Evolutionary conservation across 331 rosid species (phyloP), one percentile per base, ranked within the genome.

Genomic region (Ulmus americana): DNA sequence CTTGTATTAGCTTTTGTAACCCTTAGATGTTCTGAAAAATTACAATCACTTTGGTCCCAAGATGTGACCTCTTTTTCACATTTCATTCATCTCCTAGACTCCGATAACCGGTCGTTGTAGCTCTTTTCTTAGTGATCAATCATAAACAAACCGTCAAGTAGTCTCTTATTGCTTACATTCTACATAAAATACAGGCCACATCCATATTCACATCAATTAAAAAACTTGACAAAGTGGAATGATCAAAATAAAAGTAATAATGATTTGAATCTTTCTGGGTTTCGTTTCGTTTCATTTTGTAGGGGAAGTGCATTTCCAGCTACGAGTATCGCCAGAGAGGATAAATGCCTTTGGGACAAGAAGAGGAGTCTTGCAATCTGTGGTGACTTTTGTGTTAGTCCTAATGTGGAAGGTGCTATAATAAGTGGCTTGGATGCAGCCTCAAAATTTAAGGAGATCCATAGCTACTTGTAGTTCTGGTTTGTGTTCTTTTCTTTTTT

Each of bases 301-400:
- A 85, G 98, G 96, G 98, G 94, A 53, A 80, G 96, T 71, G 95
- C 95, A 46, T 89, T 92, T 82, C 98, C 98, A 38, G 91, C 68
- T 55, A 75, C 82, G 44, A 85, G 89, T 77, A 64, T 92, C 65
- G 94, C 95, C 15, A 66, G 58, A 65, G 89, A 79, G 65, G 86
- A 86, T 56, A 92, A 84, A 74, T 92, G 96, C 68, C 78, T 89
- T 46, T 92, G 95, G 94, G 88, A 92, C 74, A 79, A 64, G 74
- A 77, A 70, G 77, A 86, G 85, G 91, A 83, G 75, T 66, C 68
- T 92, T 22, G 95, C 89, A 35, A 67, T 92, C 51, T 83, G 94
- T 62, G 98, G 98, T 15, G 98, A 92, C 81, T 92, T 89, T 55
- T 92, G 96, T 74, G 91, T 82, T 38, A 82, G 94, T 75, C 94